Evolutionary conservation across 176 grass and related monocot species (phyloP).

Genomic region (Lolium perenne): DNA sequence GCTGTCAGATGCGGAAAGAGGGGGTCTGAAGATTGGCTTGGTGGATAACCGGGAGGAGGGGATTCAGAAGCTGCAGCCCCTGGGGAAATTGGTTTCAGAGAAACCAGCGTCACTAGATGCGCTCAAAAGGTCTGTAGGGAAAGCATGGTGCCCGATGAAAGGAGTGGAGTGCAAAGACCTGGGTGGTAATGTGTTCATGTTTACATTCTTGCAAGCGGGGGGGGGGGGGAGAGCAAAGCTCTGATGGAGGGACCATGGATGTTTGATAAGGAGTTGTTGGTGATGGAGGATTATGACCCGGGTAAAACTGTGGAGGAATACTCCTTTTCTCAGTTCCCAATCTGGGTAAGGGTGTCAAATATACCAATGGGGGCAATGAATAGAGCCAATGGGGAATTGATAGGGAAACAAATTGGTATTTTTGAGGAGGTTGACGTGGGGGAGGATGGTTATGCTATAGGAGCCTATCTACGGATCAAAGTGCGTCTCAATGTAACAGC

Average conservation of each 20-base stretch:
- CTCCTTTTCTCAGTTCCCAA: background rate
- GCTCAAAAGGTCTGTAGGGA: background rate
- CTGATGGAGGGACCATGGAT: no score
- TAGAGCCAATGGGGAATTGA: background rate
- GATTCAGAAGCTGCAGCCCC: background rate
- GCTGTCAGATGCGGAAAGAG: background rate
- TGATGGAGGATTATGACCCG: no score
- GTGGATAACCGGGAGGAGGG: background rate
- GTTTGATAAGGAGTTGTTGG: no score
- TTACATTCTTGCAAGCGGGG: no score
- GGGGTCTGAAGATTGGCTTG: background rate
- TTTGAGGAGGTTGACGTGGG: background rate
- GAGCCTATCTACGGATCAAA: no score
- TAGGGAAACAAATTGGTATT: background rate
- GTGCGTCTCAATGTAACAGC: no score
- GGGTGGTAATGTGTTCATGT: no score
- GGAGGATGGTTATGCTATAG: no score
- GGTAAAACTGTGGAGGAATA: background rate
- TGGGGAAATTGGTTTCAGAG: background rate
- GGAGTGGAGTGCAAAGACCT: no score
- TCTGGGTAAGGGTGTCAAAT: background rate
- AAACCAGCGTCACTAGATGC: background rate
- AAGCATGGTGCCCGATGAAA: background rate
- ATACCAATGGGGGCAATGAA: background rate
- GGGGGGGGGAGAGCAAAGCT: no score